phyloP scores from a whole-genome alignment of 2,329 filamentous ascomycete genomes.

The Stylonectria norvegica region DNA sequence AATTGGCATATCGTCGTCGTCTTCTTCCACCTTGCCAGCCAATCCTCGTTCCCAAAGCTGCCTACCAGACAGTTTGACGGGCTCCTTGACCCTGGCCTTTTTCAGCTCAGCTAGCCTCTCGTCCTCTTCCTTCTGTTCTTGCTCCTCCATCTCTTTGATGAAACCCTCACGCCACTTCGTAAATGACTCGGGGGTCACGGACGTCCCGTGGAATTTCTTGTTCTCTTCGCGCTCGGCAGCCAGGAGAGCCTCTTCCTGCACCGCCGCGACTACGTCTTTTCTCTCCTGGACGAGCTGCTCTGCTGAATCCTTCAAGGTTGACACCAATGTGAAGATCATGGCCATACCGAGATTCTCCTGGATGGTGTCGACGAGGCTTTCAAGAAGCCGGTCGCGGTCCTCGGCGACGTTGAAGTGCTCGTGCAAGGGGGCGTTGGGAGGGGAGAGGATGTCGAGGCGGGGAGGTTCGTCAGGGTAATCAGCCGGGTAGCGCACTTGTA shows the following conservation, averaged over 20 bases:
- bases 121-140: conserved; percentile 64
- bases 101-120: conserved; percentile 80
- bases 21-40: conserved; percentile 62
- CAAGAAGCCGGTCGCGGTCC: conserved; percentile 73
- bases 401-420: conserved; percentile 73
- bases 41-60: conserved; percentile 77
- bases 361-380: conserved; percentile 68
- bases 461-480: conserved; percentile 87
- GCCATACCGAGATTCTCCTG: conserved; percentile 95
- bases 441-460: conserved; percentile 71
- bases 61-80: conserved; percentile 67
- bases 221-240: conserved; percentile 87
- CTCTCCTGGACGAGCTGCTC: conserved; percentile 78
- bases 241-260: conserved; percentile 50
- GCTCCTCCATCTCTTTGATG: conserved; percentile 74
- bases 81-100: conserved; percentile 71
- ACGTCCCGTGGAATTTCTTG: conserved; percentile 88
- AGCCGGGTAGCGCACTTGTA: conserved; percentile 86
- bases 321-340: conserved; percentile 92
- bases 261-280: conserved; percentile 59
- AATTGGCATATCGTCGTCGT: conserved; percentile 61
- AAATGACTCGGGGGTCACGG: conserved; percentile 85
- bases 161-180: conserved; percentile 78
- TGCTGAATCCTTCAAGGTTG: conserved; percentile 83
- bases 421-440: conserved; percentile 66